Conservation (phyloP, 345 rosid genomes). For the Citrus reticulata region DNA sequence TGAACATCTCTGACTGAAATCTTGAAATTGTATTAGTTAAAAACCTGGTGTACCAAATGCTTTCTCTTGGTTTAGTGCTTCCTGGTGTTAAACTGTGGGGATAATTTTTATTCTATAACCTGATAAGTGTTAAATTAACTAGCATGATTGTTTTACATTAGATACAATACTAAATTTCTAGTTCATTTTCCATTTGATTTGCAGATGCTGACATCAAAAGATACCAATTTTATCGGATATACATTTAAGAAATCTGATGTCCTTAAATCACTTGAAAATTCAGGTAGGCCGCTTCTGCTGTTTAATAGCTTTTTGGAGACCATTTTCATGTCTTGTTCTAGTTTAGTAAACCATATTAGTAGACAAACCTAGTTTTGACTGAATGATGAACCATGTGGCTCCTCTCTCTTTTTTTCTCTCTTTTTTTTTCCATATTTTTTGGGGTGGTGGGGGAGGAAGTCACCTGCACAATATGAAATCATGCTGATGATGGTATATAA, state of each 20-base stretch:
- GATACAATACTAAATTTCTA: conserved; percentile 2
- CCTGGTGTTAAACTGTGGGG: neutral
- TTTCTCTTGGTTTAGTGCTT: neutral
- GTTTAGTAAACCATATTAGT: neutral
- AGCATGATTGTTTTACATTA: neutral
- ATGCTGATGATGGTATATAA: neutral
- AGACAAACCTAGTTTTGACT: neutral
- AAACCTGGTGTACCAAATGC: neutral
- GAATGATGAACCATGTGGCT: neutral
- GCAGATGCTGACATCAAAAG: conserved; percentile 97
- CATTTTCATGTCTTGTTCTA: neutral
- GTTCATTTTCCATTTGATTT: conserved; percentile 18
- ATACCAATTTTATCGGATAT: conserved; percentile 89
- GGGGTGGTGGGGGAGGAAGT: neutral
- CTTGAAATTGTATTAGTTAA: neutral
- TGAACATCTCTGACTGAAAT: neutral
- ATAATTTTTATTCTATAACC: neutral
- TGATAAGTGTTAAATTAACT: neutral
- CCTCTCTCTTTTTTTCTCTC: no score
- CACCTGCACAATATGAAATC: neutral
- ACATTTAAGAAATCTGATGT: conserved; percentile 87
- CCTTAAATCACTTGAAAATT: conserved; percentile 63
- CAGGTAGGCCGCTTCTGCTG: conserved; percentile 47
- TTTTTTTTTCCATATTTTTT: no score
- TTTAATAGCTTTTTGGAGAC: neutral